Base-by-base conservation (phyloP, 129 eudicot species). In the Oenanthe sinensis region DNA sequence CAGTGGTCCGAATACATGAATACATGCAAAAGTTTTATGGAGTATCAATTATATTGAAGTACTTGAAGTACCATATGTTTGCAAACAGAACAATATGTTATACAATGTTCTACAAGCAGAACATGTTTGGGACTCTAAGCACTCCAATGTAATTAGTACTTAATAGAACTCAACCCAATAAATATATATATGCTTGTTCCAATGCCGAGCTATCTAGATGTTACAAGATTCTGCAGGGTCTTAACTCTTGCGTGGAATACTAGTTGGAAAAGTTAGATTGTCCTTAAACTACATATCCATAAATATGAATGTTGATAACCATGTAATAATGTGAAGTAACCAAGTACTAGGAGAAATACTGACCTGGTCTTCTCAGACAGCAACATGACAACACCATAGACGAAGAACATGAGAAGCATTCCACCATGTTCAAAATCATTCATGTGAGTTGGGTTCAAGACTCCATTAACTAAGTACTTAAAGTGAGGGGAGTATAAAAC, bases 391-490 rank as follows among this genome's bases (percentile, higher is more conserved):
- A 90, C 62, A 60, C 96, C 89, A 72, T 88, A 91, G 80, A 91
- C 84, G 83, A 90, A 89, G 93, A 94, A 91, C 98, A 94, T 91
- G 80, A 94, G 80, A 67, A 94, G 98, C 98, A 94, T 94, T 24
- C 97, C 98, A 3, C 90, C 88, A 71, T 94, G 98, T 80, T 94
- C 98, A 76, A 91, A 94, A 80, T 94, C 88, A 79, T 91, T 94
- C 97, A 94, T 84, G 74, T 90, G 97, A 72, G 79, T 54, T 28
- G 97, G 96, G 83, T 94, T 91, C 86, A 94, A 86, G 14, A 85
- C 90, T 4, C 98, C 98, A 73, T 91, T 30, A 63, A 89, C 93
- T 75, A 91, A 82, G 83, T 88, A 85, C 78, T 85, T 86, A 73
- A 94, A 95, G 74, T 91, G 96, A 19, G 98, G 90, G 11, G 97